Evolutionary conservation across 257 asterid species (phyloP).

Genomic region (Solanum chaucha): DNA sequence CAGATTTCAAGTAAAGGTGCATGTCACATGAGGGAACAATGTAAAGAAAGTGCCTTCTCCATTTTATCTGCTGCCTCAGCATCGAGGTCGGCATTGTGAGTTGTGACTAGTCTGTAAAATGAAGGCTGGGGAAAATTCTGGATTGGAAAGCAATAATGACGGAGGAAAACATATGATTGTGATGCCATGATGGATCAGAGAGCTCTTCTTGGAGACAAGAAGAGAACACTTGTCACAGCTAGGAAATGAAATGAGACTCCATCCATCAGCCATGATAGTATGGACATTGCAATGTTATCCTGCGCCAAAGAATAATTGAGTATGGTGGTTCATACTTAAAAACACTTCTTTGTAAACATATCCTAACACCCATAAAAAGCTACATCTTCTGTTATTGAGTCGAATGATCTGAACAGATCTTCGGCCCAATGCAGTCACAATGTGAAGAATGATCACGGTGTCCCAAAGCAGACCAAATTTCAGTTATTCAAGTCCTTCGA

Average conservation of each 20-base stretch:
- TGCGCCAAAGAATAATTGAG: constrained; percentile 83
- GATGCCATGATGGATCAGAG: constrained; percentile 62
- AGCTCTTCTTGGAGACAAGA: constrained; percentile 47
- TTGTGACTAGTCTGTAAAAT: constrained; percentile 36
- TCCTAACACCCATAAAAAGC: constrained; percentile 38
- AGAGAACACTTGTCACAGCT: constrained; percentile 48
- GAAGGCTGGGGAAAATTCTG: constrained; percentile 50
- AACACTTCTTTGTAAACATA: constrained; percentile 22
- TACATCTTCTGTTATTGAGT: constrained; percentile 15
- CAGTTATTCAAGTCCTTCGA: neutral
- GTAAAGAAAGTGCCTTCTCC: constrained; percentile 47
- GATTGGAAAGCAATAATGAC: constrained; percentile 55
- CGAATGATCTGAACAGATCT: constrained; percentile 8
- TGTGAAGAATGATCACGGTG: neutral
- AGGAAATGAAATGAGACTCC: constrained; percentile 54
- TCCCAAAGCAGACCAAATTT: neutral
- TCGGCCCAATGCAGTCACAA: constrained; percentile 10
- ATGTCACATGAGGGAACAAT: constrained; percentile 43
- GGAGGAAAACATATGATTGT: constrained; percentile 39
- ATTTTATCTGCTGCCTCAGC: constrained; percentile 54
- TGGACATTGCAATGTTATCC: constrained; percentile 47
- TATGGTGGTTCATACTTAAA: constrained; percentile 41
- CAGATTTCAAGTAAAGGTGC: constrained; percentile 54
- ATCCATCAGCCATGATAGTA: constrained; percentile 48
- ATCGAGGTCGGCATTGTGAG: constrained; percentile 33